Base-by-base conservation (phyloP, 1,139 yeast species). In the Pichia sp. region DNA sequence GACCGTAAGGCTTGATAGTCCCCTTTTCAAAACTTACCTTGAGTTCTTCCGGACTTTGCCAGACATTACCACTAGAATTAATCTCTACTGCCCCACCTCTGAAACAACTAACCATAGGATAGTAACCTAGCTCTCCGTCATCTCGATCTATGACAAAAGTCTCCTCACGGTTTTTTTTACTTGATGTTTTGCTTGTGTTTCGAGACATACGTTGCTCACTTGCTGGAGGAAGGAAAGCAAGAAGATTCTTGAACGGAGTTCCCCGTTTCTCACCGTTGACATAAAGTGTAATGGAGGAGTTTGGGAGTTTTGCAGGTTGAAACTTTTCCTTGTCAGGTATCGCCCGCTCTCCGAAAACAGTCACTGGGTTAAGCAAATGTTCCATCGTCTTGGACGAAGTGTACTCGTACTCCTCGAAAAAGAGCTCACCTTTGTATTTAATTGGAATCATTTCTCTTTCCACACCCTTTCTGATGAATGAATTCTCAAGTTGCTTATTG, bases 111-210 rank as follows among this genome's bases (percentile, higher is more conserved):
- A 89, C 74, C 71, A 91, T 88, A 1, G 99, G 99, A 68, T 83
- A 93, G 66, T 95, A 93, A 0, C 98, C 99, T 51, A 90, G 70
- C 46, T 81, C 74, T 1, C 96, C 96, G 65, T 93, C 97, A 65
- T 93, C 91, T 13, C 56, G 51, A 13, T 61, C 62, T 12, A 60
- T 54, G 9, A 49, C 58, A 41, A 65, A 58, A n/a, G 46, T 51
- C 3, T 51, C 53, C 3, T 50, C 31, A 49, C 53, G 25, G 54
- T 51, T 39, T 47, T 50, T 39, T 49, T 62, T 47, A 70, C 79
- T 66, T 3, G 42, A 36, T 72, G 74, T 58, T 77, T 82, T 41
- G 3, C 46, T 30, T n/a, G 39, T 30, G 13, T 41, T 44, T 34
- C 51, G 52, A 5, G 55, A 50, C 49, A 42, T 43, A 2, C 46